Conservation (phyloP, 2,329 filamentous ascomycete genomes). For the Fusarium subtropicale region DNA sequence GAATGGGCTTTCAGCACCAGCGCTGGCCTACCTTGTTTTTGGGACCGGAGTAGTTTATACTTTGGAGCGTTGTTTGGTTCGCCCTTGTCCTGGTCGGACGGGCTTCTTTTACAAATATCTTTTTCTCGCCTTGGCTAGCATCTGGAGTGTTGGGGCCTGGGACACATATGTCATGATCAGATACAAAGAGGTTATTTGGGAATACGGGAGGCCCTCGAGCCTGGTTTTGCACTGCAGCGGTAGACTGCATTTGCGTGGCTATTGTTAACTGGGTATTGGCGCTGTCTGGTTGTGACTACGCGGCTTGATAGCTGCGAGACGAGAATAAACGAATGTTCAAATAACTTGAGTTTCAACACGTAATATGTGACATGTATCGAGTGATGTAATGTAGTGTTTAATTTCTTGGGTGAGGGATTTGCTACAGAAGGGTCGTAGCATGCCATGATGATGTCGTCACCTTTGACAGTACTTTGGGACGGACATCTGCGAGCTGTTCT, state of each 20-base stretch:
- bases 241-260: conserved; percentile 48
- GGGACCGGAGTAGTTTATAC: conserved; percentile 38
- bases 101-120: conserved; percentile 37
- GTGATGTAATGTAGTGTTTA: background rate
- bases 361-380: background rate
- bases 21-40: conserved; percentile 37
- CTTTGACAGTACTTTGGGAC: too few relatives aligned
- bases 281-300: conserved; percentile 50
- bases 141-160: conserved; percentile 48
- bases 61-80: conserved; percentile 48
- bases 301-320: conserved; percentile 50
- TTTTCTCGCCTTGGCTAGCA: conserved; percentile 48
- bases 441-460: background rate
- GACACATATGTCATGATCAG: conserved; percentile 51
- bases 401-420: background rate
- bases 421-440: background rate
- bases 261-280: conserved; percentile 51
- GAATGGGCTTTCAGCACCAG: conserved; percentile 22
- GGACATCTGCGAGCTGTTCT: background rate
- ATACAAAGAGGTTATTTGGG: conserved; percentile 50
- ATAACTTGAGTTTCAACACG: conserved; percentile 3
- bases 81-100: conserved; percentile 45
- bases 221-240: conserved; percentile 53
- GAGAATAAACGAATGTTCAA: conserved; percentile 56
- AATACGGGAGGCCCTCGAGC: conserved; percentile 50